Percentiles rank a stretch among this genome's conserved stretches.
Conservation (phyloP, 106 monocot species). For the Dendrobium catenatum region DNA sequence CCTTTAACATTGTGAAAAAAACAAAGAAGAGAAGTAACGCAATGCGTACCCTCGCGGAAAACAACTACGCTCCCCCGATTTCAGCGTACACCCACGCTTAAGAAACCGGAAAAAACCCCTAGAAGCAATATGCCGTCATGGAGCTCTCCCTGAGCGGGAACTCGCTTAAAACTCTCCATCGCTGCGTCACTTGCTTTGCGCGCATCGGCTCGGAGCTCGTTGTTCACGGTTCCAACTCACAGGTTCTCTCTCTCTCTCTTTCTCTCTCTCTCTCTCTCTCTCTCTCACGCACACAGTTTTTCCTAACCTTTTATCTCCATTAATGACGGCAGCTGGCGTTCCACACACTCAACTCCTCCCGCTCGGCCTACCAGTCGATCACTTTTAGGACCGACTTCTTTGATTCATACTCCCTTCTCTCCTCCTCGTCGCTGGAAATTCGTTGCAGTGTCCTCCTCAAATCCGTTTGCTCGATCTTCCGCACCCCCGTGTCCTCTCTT, state of each 20-base stretch:
- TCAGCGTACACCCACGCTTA: neutral
- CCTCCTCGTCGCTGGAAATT: slow-evolving; percentile 10
- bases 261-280: neutral
- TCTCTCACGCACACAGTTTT: slow-evolving; percentile 7
- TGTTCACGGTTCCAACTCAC: slow-evolving; percentile 50
- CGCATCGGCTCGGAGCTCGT: slow-evolving; percentile 90
- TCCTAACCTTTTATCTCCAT: neutral
- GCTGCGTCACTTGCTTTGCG: slow-evolving; percentile 78
- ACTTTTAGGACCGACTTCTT: slow-evolving; percentile 66
- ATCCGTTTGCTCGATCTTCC: slow-evolving; percentile 64
- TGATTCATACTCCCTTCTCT: slow-evolving; percentile 39
- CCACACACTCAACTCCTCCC: slow-evolving; percentile 83
- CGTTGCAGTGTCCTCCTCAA: slow-evolving; percentile 84
- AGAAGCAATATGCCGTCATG: slow-evolving; percentile 26
- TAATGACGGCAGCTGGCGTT: slow-evolving; percentile 40
- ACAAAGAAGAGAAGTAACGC: no score
- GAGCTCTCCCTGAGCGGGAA: slow-evolving; percentile 74
- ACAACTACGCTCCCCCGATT: no score
- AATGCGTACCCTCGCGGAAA: no score
- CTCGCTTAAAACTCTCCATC: slow-evolving; percentile 65
- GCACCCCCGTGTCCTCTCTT: slow-evolving; percentile 51
- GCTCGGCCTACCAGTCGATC: slow-evolving; percentile 83
- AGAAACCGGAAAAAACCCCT: neutral
- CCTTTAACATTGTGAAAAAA: no score
- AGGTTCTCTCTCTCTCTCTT: slow-evolving; percentile 24